Percentiles rank a stretch among this genome's conserved stretches.
phyloP scores from a whole-genome alignment of 306 rosid genomes.

The Cicer chorassanicum region DNA sequence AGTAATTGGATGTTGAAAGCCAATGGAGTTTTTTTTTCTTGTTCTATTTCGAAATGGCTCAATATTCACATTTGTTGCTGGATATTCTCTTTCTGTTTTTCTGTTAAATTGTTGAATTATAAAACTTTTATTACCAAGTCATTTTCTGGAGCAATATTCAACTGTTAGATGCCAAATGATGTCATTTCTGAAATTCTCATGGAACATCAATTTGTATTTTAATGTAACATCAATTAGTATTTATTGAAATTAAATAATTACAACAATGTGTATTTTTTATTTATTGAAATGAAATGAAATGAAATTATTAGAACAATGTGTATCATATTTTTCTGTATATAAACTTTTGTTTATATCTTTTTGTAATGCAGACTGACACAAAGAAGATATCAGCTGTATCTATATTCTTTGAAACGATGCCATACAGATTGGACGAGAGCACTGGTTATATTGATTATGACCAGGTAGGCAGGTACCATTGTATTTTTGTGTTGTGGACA shows the following conservation, averaged over 20 bases:
- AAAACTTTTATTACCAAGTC: background rate
- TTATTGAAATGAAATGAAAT: no score
- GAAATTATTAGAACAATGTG: slow-evolving; percentile 18
- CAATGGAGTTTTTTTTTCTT: background rate
- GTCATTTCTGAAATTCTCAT: slow-evolving; percentile 13
- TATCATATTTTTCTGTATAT: slow-evolving; percentile 12
- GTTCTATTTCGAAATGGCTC: background rate
- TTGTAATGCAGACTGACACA: slow-evolving; percentile 81
- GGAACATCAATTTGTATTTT: slow-evolving; percentile 15
- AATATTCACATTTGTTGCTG: background rate
- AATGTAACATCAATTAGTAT: no score
- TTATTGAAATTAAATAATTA: background rate
- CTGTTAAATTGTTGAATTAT: background rate
- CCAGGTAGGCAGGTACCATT: slow-evolving; percentile 85
- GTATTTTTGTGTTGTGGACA: slow-evolving; percentile 35
- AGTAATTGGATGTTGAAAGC: background rate
- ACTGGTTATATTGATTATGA: slow-evolving; percentile 95
- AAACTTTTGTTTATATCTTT: slow-evolving; percentile 26
- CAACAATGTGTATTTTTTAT: background rate
- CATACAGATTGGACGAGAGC: slow-evolving; percentile 82
- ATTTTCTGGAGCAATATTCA: slow-evolving; percentile 16
- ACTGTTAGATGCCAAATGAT: slow-evolving; percentile 4
- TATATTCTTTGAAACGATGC: slow-evolving; percentile 90
- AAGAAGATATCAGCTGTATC: slow-evolving; percentile 95
- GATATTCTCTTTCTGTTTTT: background rate